Percentiles rank a stretch among this genome's conserved stretches.
Conservation (phyloP, 768 basidiomycete species). For the Rhodosporidiobolus odoratus region DNA sequence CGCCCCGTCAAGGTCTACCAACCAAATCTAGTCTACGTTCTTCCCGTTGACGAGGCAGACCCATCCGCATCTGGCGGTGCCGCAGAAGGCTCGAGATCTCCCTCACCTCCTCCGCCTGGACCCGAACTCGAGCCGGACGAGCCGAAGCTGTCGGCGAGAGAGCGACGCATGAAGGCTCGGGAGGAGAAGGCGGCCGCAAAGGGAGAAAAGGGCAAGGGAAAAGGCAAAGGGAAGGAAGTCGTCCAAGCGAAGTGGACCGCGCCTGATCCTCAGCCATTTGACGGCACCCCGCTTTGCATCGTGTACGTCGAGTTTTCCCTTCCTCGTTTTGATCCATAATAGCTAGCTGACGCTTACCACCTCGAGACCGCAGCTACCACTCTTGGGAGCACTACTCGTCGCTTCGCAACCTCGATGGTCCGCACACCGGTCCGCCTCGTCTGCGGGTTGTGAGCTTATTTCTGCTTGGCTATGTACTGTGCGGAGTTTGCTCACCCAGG, state of each 20-base stretch:
- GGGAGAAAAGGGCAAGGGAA: conserved; percentile 31
- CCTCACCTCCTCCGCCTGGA: neutral
- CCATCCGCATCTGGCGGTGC: neutral
- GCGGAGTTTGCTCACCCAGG: neutral
- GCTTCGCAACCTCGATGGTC: conserved; percentile 79
- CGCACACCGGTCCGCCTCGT: conserved; percentile 59
- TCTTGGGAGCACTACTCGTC: conserved; percentile 87
- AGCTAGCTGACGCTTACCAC: neutral
- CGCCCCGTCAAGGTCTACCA: conserved; percentile 87
- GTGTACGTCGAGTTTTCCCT: conserved; percentile 54
- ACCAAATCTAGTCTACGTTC: conserved; percentile 83
- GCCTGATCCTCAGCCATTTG: neutral
- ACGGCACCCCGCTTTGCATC: conserved; percentile 62
- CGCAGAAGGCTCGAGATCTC: conserved; percentile 46
- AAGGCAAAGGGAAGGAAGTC: conserved; percentile 23
- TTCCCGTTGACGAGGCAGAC: conserved; percentile 47
- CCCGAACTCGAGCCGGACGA: conserved; percentile 43
- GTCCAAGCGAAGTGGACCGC: conserved; percentile 37
- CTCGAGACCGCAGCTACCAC: conserved; percentile 10
- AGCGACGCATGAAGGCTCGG: conserved; percentile 50
- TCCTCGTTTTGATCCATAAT: neutral
- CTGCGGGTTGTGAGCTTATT: conserved; percentile 31
- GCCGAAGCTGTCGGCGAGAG: conserved; percentile 24
- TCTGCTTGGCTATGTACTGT: too few species aligned
- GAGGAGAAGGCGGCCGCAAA: conserved; percentile 42